A percentile compares a stretch with the other conserved stretches of the same genome.
Conservation (phyloP, 2,329 filamentous ascomycete species). For the Calonectria naviculata region DNA sequence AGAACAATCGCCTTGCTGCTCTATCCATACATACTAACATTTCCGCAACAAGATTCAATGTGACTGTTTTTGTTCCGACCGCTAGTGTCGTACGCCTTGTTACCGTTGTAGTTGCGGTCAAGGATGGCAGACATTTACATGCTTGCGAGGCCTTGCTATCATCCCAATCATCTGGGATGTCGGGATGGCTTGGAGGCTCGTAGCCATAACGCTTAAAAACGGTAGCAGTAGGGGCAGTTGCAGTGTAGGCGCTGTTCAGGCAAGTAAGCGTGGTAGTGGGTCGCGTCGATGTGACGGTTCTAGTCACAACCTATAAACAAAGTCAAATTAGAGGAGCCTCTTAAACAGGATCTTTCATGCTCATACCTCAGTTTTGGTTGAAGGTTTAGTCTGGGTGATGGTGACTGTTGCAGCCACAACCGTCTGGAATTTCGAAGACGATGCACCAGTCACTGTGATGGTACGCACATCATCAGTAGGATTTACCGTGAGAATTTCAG, state of each 20-base stretch:
- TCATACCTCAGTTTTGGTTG: background rate
- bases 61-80: background rate
- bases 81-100: background rate
- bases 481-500: background rate
- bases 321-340: background rate
- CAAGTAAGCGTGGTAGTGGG: background rate
- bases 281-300: background rate
- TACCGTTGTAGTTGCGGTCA: background rate
- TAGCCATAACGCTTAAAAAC: background rate
- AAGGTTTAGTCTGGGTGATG: background rate
- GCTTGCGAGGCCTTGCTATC: background rate
- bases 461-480: background rate
- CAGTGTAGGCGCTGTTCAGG: background rate
- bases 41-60: too few relatives aligned
- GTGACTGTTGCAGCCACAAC: too few relatives aligned
- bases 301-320: background rate
- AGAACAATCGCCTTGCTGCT: background rate
- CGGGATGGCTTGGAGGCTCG: background rate
- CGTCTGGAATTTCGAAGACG: background rate
- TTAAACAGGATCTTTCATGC: too few relatives aligned
- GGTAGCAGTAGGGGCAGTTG: background rate
- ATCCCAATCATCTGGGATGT: background rate
- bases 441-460: background rate
- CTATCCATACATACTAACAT: background rate
- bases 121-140: background rate